Evolutionary conservation across 352 stramenopile genomes (phyloP), one percentile per base, ranked within the genome.

Genomic region (Phytophthora lateralis): DNA sequence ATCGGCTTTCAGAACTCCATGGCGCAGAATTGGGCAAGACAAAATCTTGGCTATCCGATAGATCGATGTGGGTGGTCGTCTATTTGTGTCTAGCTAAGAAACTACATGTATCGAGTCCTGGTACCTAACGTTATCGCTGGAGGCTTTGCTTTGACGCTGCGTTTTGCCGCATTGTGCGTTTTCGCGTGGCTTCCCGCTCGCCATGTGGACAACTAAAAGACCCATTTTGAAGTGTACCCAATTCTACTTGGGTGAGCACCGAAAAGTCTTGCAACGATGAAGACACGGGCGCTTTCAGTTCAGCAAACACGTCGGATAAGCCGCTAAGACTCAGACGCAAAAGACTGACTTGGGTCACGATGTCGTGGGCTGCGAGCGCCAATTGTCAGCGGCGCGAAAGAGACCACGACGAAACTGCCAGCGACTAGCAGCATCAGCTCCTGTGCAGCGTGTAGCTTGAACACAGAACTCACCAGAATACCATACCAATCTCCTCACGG

Each of bases 101-200:
- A n/a, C n/a, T n/a, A n/a, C n/a, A n/a, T n/a, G n/a, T n/a, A n/a
- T n/a, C n/a, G n/a, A n/a, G n/a, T n/a, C n/a, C n/a, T n/a, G n/a
- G n/a, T n/a, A n/a, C n/a, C n/a, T n/a, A n/a, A n/a, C n/a, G n/a
- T n/a, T n/a, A n/a, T n/a, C n/a, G n/a, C n/a, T n/a, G n/a, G n/a
- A n/a, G n/a, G n/a, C n/a, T n/a, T n/a, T n/a, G n/a, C n/a, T 37
- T 15, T 4, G 30, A 15, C 30, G 12, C 8, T 15, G 30, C 30
- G n/a, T n/a, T n/a, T n/a, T n/a, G n/a, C n/a, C 15, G 53, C 24
- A 62, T 55, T 62, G 54, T 55, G 15, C 18, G 26, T 14, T 55
- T 62, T 55, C 34, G 55, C 55, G 44, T 50, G 17, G 17, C 4
- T 60, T 66, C 58, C 58, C 24, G n/a, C 41, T 1, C 14, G 41